Evolutionary conservation across 2,329 filamentous ascomycete genomes (phyloP), one percentile per base, ranked within the genome.

Genomic region (Colletotrichum tofieldiae): DNA sequence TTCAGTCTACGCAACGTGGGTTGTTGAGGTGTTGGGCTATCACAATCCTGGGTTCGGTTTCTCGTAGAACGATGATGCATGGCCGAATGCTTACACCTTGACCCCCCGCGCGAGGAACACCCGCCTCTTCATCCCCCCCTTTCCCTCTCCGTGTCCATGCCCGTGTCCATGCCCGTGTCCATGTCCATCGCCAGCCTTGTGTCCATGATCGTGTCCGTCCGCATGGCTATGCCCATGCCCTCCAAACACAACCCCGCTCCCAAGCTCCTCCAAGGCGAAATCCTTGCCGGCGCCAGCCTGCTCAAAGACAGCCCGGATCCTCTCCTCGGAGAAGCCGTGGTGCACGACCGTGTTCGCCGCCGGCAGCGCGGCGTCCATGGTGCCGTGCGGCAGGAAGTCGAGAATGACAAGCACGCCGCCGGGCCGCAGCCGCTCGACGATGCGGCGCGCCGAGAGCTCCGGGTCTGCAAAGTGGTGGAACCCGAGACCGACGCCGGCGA

Each of bases 381-480:
- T 79, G 58, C 75, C 84, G 75, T 92, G 89, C 11, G 90, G 84
- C 23, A 93, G 77, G 72, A 94, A 91, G 77, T 95, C 93, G 56
- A 92, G 83, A 66, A 95, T 88, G 60, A 94, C 82, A 55, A 94
- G 83, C 1, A 91, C 88, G 14, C 93, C 93, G 4, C 92, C 92
- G 3, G 88, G 87, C 74, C 86, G 88, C 71, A 95, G 82, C 12
- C 93, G 87, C 77, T 89, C 84, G 5, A 86, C 89, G 45, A 95
- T 82, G 59, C 88, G 84, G 73, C 82, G 82, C 6, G 92, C 87
- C 0, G 91, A 89, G 39, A 91, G 82, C 2, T 83, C 84, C 5
- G 92, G 90, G 76, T 94, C 86, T 72, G 90, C 88, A 67, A 94
- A 92, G 79, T 94, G 92, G 79, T 93, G 91, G 74, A 92, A 88